Evolutionary conservation across 768 basidiomycete species (phyloP), one percentile per base, ranked within the genome.

Genomic region (Pluteus cervinus): DNA sequence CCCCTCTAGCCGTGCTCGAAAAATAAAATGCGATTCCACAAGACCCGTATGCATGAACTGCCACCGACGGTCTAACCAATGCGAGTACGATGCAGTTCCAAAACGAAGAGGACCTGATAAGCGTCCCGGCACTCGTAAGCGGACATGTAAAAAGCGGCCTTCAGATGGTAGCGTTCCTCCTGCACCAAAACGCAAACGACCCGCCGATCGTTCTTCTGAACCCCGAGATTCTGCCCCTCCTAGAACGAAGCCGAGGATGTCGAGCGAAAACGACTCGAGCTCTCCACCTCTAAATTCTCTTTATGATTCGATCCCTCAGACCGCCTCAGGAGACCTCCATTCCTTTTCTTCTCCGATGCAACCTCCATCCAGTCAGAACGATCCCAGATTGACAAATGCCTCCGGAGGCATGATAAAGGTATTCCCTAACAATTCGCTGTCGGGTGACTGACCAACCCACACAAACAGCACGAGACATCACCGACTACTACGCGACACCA

Each of bases 61-160:
- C 59, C 68, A 73, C 60, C 79, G 85, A 54, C 70, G 86, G 52
- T 75, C 75, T 48, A 85, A 86, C 58, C 69, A 71, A 38, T 89
- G 86, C 60, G 71, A 81, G 61, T 89, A 88, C 60, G 86, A 89
- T 55, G 65, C 75, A 20, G 81, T 73, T 39, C 86, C 86, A 49
- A 86, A 84, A 61, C 79, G 87, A 43, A 73, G 86, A 44, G 87
- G 87, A 3, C 86, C 86, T 45, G 86, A 89, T 71, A 88, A 86
- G 63, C 76, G 76, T 51, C 86, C 86, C 41, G 86, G 86, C 20
- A 87, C 85, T 41, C 75, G 86, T 45, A 82, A 86, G 56, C 73
- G 86, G 49, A 81, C 81, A 39, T 87, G 84, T 71, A 88, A 88
- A 76, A 88, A 86, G 68, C 69, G 83, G 41, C 71, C 75, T 24